Base-by-base conservation (phyloP, 306 rosid species). In the Cajanus cajan region DNA sequence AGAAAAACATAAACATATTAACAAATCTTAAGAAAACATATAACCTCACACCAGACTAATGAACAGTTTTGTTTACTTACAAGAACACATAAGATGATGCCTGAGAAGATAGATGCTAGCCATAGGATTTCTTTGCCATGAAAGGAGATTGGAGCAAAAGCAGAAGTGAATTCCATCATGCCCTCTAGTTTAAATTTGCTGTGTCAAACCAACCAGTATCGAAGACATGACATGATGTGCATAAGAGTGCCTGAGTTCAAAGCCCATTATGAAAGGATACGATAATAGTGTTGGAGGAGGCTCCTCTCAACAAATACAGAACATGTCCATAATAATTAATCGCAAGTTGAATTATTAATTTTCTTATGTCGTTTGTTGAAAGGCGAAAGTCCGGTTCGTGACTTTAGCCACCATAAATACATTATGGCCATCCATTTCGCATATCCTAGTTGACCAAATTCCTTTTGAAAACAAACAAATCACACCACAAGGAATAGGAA, bases 41-140 rank as follows among this genome's bases (percentile, higher is more conserved):
- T n/a, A 79, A 63, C 8, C 33, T 69, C 40, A 59, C 7, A 16
- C 10, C 10, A 24, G 58, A 85, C 4, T 50, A 54, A 45, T 5
- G 16, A 44, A 28, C 4, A 21, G 13, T 18, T 19, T n/a, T 64
- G 48, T 51, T 39, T 15, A 80, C 93, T 91, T 80, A 91, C 96
- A 82, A 87, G 71, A 70, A 69, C 31, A 86, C 91, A 89, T 73
- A 86, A 74, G 78, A 86, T 10, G 62, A 91, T 79, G 66, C 96
- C 96, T 4, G 86, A 37, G 40, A 83, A 31, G 61, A 80, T 78
- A 61, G 88, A 86, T 11, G 80, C 78, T 73, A 86, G 73, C 87
- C 86, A 82, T 31, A 78, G 84, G 24, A 74, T 25, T 74, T 77
- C 83, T 74, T 83, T 78, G 83, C 62, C 89, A 19, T 73, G 6